Conservation (phyloP, 768 basidiomycete genomes). For the Kondoa malvinella region DNA sequence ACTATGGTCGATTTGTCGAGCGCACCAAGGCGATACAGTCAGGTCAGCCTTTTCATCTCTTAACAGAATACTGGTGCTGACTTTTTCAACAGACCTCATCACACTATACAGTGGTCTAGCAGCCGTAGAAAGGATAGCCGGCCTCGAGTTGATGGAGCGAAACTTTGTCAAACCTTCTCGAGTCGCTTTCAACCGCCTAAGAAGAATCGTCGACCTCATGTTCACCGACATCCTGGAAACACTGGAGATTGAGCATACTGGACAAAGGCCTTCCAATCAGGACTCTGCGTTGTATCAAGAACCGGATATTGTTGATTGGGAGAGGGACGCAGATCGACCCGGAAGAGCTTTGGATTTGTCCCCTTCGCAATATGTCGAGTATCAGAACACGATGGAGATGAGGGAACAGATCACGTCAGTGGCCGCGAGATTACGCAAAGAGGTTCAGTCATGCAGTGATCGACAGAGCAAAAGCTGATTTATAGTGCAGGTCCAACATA, state of each 20-base stretch:
- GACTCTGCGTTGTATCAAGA: not conserved
- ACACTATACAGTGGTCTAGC: slow-evolving; percentile 3
- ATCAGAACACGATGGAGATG: not conserved
- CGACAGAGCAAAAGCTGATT: too few species aligned
- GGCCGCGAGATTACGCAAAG: not conserved
- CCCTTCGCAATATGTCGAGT: not conserved
- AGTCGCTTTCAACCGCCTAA: not conserved
- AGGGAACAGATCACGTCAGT: not conserved
- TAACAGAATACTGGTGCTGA: too few species aligned
- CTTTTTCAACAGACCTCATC: slow-evolving; percentile 12
- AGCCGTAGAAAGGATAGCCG: not conserved
- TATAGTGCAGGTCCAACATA: too few species aligned
- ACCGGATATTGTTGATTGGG: not conserved
- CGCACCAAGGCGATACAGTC: slow-evolving; percentile 17
- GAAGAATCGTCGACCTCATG: slow-evolving; percentile 9
- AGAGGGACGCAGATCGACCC: not conserved
- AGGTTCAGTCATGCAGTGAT: too few species aligned
- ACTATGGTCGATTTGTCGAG: slow-evolving; percentile 14
- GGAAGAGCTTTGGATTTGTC: not conserved
- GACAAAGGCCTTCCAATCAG: not conserved
- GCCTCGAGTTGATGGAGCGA: slow-evolving; percentile 6
- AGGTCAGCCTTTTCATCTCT: not conserved
- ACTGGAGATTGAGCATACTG: slow-evolving; percentile 9
- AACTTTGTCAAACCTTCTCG: slow-evolving; percentile 1
- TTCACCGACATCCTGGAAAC: slow-evolving; percentile 12